Percentiles rank a stretch among this genome's conserved stretches.
Conservation (phyloP, 306 rosid genomes). For the Begonia loranthoides region DNA sequence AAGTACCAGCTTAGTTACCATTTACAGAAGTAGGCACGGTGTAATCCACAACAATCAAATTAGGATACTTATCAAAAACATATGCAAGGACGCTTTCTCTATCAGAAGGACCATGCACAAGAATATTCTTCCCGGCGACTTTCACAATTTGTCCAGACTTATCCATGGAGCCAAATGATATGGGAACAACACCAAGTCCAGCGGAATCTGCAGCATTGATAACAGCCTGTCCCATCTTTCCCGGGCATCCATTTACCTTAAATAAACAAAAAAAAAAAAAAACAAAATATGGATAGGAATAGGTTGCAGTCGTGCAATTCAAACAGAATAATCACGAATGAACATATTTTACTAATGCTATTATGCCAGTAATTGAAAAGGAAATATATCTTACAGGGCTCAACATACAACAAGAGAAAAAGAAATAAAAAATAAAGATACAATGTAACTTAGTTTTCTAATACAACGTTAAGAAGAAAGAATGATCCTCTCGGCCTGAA, state of each 20-base stretch:
- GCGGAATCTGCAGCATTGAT: constrained; percentile 76
- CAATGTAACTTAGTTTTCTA: no score
- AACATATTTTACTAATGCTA: background rate
- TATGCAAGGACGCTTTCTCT: constrained; percentile 54
- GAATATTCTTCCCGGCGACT: constrained; percentile 47
- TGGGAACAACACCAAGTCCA: constrained; percentile 64
- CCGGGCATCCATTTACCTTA: constrained; percentile 78
- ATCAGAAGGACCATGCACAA: constrained; percentile 67
- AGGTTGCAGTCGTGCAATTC: background rate
- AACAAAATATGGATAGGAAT: background rate
- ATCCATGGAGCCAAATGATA: constrained; percentile 63
- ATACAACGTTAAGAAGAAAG: no score
- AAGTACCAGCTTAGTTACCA: constrained; percentile 28
- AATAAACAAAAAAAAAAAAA: constrained; percentile 3
- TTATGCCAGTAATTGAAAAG: background rate
- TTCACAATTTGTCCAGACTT: constrained; percentile 53
- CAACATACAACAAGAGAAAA: background rate
- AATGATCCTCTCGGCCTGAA: no score
- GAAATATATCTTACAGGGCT: background rate
- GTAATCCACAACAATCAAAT: constrained; percentile 80
- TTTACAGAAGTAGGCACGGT: constrained; percentile 78
- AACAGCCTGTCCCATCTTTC: constrained; percentile 84
- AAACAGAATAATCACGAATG: background rate
- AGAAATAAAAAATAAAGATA: no score
- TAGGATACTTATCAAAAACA: constrained; percentile 39